These are phyloP conservation scores for Phytophthora melonis DNA, from an alignment of 352 stramenopile genomes.

Conservation along the genomic window DNA sequence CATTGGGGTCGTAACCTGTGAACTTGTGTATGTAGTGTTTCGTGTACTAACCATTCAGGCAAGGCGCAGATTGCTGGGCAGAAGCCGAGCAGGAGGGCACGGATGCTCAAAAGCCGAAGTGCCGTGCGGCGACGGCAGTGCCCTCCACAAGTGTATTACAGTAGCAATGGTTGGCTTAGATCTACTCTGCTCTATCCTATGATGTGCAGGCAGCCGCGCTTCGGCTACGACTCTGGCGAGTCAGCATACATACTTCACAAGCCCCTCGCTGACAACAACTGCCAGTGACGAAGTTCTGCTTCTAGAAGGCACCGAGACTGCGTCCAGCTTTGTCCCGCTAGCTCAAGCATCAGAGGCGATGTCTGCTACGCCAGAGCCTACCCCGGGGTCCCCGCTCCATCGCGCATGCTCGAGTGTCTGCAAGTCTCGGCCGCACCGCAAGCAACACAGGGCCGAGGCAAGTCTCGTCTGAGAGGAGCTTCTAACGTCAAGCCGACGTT, in stretches of 20 bases:
- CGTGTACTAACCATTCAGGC: background rate
- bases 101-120: background rate
- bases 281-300: too few relatives aligned
- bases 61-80: background rate
- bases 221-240: background rate
- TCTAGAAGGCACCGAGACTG: too few relatives aligned
- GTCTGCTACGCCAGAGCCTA: too few relatives aligned
- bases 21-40: background rate
- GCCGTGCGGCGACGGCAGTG: background rate
- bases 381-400: too few relatives aligned
- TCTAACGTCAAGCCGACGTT: too few relatives aligned
- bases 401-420: too few relatives aligned
- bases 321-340: too few relatives aligned
- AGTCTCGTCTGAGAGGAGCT: too few relatives aligned
- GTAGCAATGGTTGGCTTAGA: background rate
- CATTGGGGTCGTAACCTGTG: background rate
- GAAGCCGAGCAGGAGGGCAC: background rate
- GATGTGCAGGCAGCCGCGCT: background rate
- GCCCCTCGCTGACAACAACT: too few relatives aligned
- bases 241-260: background rate
- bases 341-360: too few relatives aligned
- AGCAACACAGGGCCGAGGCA: too few relatives aligned
- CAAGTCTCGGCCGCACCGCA: too few relatives aligned
- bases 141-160: background rate
- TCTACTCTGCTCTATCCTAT: background rate